A percentile compares a stretch with the other conserved stretches of the same genome.
phyloP scores from a whole-genome alignment of 495 filamentous ascomycete genomes.

The Lophiotrema nucula region DNA sequence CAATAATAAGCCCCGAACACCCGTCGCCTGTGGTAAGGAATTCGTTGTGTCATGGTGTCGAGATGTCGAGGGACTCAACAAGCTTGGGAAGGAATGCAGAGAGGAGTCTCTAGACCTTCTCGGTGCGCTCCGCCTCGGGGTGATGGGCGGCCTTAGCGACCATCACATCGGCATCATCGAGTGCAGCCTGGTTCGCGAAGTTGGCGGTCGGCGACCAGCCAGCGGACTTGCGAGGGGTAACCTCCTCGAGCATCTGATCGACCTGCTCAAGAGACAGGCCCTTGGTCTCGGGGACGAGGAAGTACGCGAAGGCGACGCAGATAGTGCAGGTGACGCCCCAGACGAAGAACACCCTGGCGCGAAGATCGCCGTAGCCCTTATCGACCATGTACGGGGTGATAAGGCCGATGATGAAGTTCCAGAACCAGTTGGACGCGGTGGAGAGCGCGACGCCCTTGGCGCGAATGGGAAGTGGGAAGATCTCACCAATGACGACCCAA shows the following conservation, averaged over 20 bases:
- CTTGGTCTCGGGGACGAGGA: conserved; percentile 81
- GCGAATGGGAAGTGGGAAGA: conserved; percentile 80
- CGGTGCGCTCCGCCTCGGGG: no score
- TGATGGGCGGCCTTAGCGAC: no score
- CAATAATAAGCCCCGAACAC: no score
- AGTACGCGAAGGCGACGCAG: conserved; percentile 70
- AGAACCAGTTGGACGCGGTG: conserved; percentile 84
- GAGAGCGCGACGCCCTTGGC: conserved; percentile 76
- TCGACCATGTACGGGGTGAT: conserved; percentile 81
- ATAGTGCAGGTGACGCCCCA: conserved; percentile 70
- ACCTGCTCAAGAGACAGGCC: conserved; percentile 84
- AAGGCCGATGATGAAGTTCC: conserved; percentile 65
- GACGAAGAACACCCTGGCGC: conserved; percentile 73
- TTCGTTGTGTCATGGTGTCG: no score
- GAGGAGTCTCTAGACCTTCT: no score
- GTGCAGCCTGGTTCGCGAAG: no score
- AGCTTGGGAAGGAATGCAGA: no score
- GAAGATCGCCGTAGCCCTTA: conserved; percentile 58
- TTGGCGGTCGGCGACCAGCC: conserved; percentile 70
- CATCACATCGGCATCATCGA: no score
- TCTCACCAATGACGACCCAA: conserved; percentile 85
- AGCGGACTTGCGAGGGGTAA: conserved; percentile 62
- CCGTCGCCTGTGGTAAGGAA: no score
- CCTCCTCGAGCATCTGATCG: conserved; percentile 85
- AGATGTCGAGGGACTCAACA: no score